Base-by-base conservation (phyloP, 805 yeast genomes). In the Sugiyamaella boreocaroliniensis region DNA sequence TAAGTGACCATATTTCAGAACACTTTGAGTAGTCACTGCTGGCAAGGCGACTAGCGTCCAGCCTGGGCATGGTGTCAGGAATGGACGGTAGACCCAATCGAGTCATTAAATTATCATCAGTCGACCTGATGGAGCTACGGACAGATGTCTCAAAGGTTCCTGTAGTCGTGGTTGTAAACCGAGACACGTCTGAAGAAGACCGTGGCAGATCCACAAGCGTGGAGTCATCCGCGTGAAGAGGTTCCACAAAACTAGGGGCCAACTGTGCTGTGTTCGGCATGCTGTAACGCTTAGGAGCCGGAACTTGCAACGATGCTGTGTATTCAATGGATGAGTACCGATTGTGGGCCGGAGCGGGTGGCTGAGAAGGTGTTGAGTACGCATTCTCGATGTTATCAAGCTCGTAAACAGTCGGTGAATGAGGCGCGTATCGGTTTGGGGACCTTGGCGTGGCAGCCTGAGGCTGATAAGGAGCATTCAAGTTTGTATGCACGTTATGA, bases 81-180 rank as follows among this genome's bases (percentile, higher is more conserved):
- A 61, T 61, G 2, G 50, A 11, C 9, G 64, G 64, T 9, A 61
- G 53, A 7, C 58, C 55, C 20, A 60, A 55, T 22, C 51, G 47
- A 4, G 45, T 16, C 61, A 60, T 56, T 37, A 59, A 49, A 40
- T 52, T 45, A 43, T 58, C 61, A 11, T 49, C 57, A 5, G 43
- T 42, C 8, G 58, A 53, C 14, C 51, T 43, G 18, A 54, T 47
- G 2, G 61, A 57, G 51, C 59, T 56, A 1, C 52, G 42, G 43
- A 58, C 34, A 2, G 61, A 54, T 19, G 41, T n/a, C 15, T 12
- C 19, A 6, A 47, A 18, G 20, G 20, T 40, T 9, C 16, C 16
- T n/a, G 14, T 4, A 12, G 22, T 41, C 10, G 43, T 18, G 3
- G 37, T 3, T 32, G 37, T 32, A 14, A 32, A 32, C 37, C 11